Evolutionary conservation across 2,329 filamentous ascomycete genomes (phyloP).

Genomic region (Penicillium sp.): DNA sequence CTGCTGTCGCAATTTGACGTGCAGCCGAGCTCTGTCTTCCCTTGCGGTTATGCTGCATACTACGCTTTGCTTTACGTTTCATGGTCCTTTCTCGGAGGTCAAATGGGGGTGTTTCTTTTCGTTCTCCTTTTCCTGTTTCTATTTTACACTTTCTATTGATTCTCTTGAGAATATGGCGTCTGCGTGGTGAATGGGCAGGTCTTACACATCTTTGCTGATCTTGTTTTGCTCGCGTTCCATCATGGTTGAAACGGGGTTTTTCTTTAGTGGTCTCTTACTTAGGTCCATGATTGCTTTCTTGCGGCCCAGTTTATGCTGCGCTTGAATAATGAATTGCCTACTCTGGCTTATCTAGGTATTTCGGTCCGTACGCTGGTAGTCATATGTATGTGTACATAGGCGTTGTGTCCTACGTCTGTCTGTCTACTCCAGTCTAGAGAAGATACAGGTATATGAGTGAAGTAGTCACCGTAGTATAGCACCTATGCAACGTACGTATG

Average conservation of each 20-base stretch:
- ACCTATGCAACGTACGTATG: background rate
- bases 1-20: background rate
- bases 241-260: background rate
- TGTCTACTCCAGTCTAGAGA: background rate
- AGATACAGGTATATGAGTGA: background rate
- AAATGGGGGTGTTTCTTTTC: background rate
- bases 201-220: background rate
- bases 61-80: background rate
- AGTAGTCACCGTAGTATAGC: too few species aligned
- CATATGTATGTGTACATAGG: too few species aligned
- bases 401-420: too few species aligned
- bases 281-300: background rate
- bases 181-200: slow-evolving; percentile 6
- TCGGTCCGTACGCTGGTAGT: background rate
- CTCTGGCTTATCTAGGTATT: background rate
- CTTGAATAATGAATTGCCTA: slow-evolving; percentile 6
- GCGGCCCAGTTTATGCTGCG: background rate
- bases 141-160: slow-evolving; percentile 2
- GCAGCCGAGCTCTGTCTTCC: background rate
- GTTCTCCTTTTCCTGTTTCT: background rate
- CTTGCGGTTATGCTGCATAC: background rate
- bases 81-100: background rate
- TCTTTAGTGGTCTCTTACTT: background rate
- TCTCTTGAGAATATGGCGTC: slow-evolving; percentile 4
- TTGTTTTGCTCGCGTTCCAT: background rate